Evolutionary conservation across 164 flowering plant species (phyloP).

Genomic region (Tetracentron sinense): DNA sequence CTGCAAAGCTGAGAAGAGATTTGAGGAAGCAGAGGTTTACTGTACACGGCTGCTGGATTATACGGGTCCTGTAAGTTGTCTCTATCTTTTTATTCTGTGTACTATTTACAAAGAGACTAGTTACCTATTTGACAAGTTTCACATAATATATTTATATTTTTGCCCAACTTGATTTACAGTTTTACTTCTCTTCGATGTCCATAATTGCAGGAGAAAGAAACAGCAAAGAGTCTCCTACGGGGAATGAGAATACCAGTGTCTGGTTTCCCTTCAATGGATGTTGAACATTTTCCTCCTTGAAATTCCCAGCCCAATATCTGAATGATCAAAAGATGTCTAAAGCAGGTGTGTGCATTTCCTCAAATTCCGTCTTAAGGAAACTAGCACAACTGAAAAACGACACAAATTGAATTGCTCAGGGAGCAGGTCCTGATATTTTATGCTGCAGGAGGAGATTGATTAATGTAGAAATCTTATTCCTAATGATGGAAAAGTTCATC

Average conservation of each 20-base stretch:
- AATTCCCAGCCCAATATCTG: too few species aligned
- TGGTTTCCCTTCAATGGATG: conserved; percentile 56
- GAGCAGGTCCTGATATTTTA: too few species aligned
- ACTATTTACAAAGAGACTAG: not conserved
- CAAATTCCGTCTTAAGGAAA: too few species aligned
- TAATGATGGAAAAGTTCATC: too few species aligned
- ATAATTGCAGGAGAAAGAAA: conserved; percentile 80
- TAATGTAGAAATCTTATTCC: too few species aligned
- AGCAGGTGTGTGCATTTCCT: too few species aligned
- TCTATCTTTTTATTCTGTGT: not conserved
- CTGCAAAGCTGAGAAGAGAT: conserved; percentile 57
- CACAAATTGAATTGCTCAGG: too few species aligned
- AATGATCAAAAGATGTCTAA: too few species aligned
- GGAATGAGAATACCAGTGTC: conserved; percentile 57
- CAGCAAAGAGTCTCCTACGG: conserved; percentile 75
- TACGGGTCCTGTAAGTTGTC: conserved; percentile 80
- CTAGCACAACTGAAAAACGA: too few species aligned
- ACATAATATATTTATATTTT: not conserved
- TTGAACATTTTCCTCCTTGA: too few species aligned
- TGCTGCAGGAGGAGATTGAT: too few species aligned
- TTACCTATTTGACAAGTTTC: not conserved
- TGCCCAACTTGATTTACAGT: not conserved
- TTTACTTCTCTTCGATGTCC: not conserved
- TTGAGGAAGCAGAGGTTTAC: conserved; percentile 83
- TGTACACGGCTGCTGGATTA: conserved; percentile 87